Conservation (phyloP, 1,284 basidiomycete genomes). For the Ceratobasidium theobromae region DNA sequence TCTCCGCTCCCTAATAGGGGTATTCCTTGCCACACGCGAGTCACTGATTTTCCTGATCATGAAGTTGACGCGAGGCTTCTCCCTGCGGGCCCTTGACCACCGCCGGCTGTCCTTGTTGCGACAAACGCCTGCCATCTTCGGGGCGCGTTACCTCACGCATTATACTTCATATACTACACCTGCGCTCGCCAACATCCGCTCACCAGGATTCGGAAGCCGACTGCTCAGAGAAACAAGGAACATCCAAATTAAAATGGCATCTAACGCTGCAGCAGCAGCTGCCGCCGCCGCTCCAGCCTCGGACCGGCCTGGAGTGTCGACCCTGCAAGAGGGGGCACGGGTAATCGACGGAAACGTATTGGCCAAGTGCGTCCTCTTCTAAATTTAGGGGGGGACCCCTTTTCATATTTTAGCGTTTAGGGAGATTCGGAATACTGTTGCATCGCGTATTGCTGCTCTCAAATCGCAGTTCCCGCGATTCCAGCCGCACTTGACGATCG, state of each 20-base stretch:
- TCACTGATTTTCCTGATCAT: constrained; percentile 15
- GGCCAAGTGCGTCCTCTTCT: constrained; percentile 70
- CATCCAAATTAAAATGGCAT: constrained; percentile 6
- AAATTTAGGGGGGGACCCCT: constrained; percentile 15
- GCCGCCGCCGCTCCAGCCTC: background rate
- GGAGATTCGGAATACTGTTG: constrained; percentile 69
- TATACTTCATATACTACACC: background rate
- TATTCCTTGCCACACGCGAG: background rate
- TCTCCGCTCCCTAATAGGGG: background rate
- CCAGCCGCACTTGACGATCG: constrained; percentile 85
- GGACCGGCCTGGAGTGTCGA: background rate
- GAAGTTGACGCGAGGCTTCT: constrained; percentile 16
- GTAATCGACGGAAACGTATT: constrained; percentile 87
- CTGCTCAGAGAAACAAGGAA: background rate
- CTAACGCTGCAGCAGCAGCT: constrained; percentile 12
- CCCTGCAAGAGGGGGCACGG: constrained; percentile 44
- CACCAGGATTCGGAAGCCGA: constrained; percentile 4
- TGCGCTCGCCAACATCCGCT: constrained; percentile 2
- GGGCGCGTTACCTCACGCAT: no score
- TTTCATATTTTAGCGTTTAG: constrained; percentile 18
- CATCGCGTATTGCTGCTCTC: constrained; percentile 61
- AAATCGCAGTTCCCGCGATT: constrained; percentile 76
- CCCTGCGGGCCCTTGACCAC: constrained; percentile 27
- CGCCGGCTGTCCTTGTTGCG: background rate
- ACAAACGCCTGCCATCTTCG: no score